Evolutionary conservation across 2,329 filamentous ascomycete genomes (phyloP).

Genomic region (Intubia oerlemansii): DNA sequence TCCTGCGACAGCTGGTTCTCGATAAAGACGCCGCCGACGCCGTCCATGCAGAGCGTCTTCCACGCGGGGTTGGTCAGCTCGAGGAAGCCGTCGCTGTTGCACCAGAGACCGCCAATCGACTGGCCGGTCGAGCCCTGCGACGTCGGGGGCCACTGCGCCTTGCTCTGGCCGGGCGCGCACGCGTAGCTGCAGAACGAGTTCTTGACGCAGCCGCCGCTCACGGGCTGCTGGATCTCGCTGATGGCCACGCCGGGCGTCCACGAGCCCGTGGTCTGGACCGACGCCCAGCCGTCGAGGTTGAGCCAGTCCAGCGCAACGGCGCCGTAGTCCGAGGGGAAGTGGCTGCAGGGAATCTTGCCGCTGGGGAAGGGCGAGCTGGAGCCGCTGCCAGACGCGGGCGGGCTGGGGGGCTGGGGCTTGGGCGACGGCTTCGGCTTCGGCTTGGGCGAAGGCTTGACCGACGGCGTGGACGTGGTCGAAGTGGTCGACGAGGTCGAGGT

Average conservation of each 20-base stretch:
- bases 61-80: conserved; percentile 49
- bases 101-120: conserved; percentile 75
- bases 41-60: conserved; percentile 53
- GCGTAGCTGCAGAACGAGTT: conserved; percentile 77
- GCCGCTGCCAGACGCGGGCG: conserved; percentile 16
- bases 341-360: conserved; percentile 45
- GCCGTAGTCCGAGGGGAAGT: conserved; percentile 67
- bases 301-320: conserved; percentile 51
- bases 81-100: conserved; percentile 51
- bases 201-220: conserved; percentile 36
- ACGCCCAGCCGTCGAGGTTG: conserved; percentile 52
- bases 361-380: conserved; percentile 52
- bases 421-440: not conserved
- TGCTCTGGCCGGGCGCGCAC: conserved; percentile 80
- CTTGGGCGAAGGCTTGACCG: conserved; percentile 1
- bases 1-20: conserved; percentile 48
- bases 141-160: conserved; percentile 62
- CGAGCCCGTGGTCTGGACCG: conserved; percentile 42
- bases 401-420: conserved; percentile 10
- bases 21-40: conserved; percentile 48
- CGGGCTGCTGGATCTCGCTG: conserved; percentile 40
- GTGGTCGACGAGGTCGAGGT: conserved; percentile 4
- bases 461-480: conserved; percentile 10
- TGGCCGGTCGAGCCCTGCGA: conserved; percentile 61
- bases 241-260: conserved; percentile 33